A percentile compares a stretch with the other conserved stretches of the same genome.
Conservation (phyloP, 495 filamentous ascomycete genomes). For the Trichoderma parareesei region DNA sequence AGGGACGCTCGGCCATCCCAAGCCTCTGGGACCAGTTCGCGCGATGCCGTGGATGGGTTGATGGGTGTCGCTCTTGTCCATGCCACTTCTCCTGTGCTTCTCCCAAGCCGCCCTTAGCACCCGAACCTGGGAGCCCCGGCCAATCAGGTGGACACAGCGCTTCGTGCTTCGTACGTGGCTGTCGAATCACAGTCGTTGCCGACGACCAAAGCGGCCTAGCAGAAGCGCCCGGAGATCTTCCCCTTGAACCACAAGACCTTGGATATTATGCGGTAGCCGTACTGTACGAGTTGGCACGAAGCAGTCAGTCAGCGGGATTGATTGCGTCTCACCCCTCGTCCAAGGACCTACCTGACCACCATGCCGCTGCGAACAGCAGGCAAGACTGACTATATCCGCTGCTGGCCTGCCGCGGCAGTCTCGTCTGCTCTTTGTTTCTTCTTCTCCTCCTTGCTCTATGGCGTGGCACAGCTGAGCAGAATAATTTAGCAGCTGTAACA, state of each 20-base stretch:
- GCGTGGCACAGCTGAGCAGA: not conserved
- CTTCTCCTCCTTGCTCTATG: not conserved
- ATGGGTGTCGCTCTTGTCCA: not conserved
- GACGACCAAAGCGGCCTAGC: slow-evolving; percentile 9
- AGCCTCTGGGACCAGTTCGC: slow-evolving; percentile 6
- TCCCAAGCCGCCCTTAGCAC: not conserved
- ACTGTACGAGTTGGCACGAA: not conserved
- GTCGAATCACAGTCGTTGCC: slow-evolving; percentile 7
- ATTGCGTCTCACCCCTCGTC: not conserved
- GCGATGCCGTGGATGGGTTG: not conserved
- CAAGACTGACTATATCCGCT: too few species aligned
- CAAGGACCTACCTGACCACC: not conserved
- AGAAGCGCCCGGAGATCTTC: slow-evolving; percentile 9
- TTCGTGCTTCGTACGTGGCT: not conserved
- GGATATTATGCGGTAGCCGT: not conserved
- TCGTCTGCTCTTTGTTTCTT: not conserved
- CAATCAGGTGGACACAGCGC: slow-evolving; percentile 5
- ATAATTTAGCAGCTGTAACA: not conserved
- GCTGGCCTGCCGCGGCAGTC: not conserved
- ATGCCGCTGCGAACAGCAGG: not conserved
- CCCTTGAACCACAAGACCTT: slow-evolving; percentile 4
- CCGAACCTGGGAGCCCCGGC: not conserved
- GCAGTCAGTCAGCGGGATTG: not conserved
- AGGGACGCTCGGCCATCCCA: not conserved
- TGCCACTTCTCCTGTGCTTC: not conserved